Percentiles rank a stretch among this genome's conserved stretches.
Conservation (phyloP, 1,284 basidiomycete genomes). For the Marasmius sp. region DNA sequence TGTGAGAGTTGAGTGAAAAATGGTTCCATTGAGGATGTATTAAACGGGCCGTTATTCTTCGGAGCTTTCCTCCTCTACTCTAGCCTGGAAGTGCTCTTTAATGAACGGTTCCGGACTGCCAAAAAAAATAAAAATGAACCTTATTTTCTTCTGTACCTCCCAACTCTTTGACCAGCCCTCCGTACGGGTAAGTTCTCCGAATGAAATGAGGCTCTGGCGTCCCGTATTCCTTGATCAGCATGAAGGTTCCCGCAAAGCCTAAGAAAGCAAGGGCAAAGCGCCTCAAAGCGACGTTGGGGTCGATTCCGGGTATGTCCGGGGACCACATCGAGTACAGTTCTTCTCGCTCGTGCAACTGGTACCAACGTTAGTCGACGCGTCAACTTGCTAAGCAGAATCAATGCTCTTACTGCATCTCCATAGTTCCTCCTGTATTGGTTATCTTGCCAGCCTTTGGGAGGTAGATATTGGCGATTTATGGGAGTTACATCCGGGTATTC, state of each 20-base stretch:
- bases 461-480: constrained; percentile 66
- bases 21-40: neutral
- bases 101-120: neutral
- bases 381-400: neutral
- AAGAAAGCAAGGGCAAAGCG: constrained; percentile 63
- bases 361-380: constrained; percentile 16
- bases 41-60: constrained; percentile 14
- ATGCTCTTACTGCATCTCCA: constrained; percentile 69
- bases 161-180: constrained; percentile 69
- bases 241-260: constrained; percentile 60
- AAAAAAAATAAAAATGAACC: constrained; percentile 39
- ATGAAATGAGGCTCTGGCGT: constrained; percentile 61
- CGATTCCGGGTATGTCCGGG: constrained; percentile 60
- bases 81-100: constrained; percentile 13
- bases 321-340: constrained; percentile 89
- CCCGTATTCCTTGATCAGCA: constrained; percentile 51
- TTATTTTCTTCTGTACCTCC: constrained; percentile 76
- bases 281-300: constrained; percentile 20
- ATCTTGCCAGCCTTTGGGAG: constrained; percentile 82
- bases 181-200: constrained; percentile 71
- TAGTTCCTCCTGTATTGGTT: constrained; percentile 80
- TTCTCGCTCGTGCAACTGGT: constrained; percentile 80
- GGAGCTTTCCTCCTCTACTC: constrained; percentile 17
- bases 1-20: neutral
- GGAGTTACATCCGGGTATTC: constrained; percentile 80